Conservation (phyloP, 352 stramenopile genomes). For the Pythium aristosporum region DNA sequence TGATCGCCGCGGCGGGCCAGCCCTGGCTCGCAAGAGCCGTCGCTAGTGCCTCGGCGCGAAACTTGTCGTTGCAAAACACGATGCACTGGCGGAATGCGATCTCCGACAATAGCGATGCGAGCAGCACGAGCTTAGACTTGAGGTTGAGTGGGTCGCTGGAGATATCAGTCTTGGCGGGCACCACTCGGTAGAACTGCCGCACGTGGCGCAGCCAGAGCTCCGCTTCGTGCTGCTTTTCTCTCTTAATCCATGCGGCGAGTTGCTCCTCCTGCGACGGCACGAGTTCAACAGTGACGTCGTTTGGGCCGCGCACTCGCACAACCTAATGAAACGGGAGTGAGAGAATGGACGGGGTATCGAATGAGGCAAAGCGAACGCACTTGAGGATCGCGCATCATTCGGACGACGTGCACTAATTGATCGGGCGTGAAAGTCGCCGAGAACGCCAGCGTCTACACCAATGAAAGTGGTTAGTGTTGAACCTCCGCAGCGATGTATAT, state of each 20-base stretch:
- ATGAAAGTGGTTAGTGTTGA: background rate
- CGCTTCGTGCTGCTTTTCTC: slow-evolving; percentile 40
- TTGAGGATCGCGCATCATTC: slow-evolving; percentile 67
- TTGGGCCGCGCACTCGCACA: slow-evolving; percentile 55
- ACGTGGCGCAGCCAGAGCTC: slow-evolving; percentile 78
- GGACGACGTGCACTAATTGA: slow-evolving; percentile 47
- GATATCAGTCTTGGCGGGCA: slow-evolving; percentile 17
- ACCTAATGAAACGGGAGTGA: slow-evolving; percentile 38
- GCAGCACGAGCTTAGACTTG: slow-evolving; percentile 52
- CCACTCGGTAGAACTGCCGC: slow-evolving; percentile 67
- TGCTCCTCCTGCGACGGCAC: slow-evolving; percentile 42
- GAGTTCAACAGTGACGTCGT: slow-evolving; percentile 66
- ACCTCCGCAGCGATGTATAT: too few relatives aligned
- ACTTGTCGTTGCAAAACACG: slow-evolving; percentile 86
- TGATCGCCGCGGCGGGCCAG: slow-evolving; percentile 69
- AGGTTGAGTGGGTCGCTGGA: slow-evolving; percentile 37
- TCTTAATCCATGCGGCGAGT: slow-evolving; percentile 45
- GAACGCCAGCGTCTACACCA: slow-evolving; percentile 61
- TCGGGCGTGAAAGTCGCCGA: slow-evolving; percentile 78
- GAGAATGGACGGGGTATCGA: background rate
- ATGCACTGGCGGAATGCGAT: slow-evolving; percentile 79
- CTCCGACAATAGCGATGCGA: slow-evolving; percentile 57
- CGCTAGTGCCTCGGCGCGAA: slow-evolving; percentile 63
- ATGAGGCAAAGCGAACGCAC: slow-evolving; percentile 17
- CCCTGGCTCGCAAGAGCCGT: slow-evolving; percentile 45